Base-by-base conservation (phyloP, 2,329 filamentous ascomycete species). In the Coniochaeta hoffmannii region DNA sequence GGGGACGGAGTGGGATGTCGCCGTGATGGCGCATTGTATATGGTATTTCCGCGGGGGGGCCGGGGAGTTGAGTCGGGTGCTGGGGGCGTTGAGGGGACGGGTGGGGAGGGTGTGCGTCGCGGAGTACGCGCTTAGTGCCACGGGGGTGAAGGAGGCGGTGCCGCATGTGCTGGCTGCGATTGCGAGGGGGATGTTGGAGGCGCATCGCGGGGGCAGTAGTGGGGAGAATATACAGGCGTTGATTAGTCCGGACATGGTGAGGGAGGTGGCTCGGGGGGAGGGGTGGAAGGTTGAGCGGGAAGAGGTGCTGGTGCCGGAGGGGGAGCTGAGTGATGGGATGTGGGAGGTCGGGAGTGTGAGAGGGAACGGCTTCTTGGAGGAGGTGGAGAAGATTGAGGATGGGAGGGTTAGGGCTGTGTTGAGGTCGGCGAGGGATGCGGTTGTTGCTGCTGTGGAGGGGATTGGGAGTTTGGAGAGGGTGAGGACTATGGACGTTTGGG, bases 101-200 rank as follows among this genome's bases (percentile, higher is more conserved):
- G 69, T 64, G 17, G 65, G 62, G 22, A 64, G 62, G 14, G 63
- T 80, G 3, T 70, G 70, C 32, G 58, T 80, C 6, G 76, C 76
- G 12, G 77, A 80, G 63, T 79, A 74, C 67, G 70, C 71, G 1
- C 62, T 80, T n/a, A n/a, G n/a, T n/a, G n/a, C 26, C 61, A 64
- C 8, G 72, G 76, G 0, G 71, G 70, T 0, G 58, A 71, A 62
- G 6, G 66, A 69, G 1, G 71, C 74, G 0, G 57, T 68, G 46
- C 72, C 79, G 17, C 80, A 83, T 58, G 73, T 83, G 7, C 66
- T 83, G 1, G 76, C 78, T n/a, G 73, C 73, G 2, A 62, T 83
- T 19, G 65, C 78, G 0, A 66, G 72, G 34, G 74, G 69, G 0
- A 63, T 69, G 4, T 61, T 79, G 1, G 77, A 81, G 61, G 69